Evolutionary conservation across 2,329 filamentous ascomycete species (phyloP).

Genomic region (Aspergillus sojae): DNA sequence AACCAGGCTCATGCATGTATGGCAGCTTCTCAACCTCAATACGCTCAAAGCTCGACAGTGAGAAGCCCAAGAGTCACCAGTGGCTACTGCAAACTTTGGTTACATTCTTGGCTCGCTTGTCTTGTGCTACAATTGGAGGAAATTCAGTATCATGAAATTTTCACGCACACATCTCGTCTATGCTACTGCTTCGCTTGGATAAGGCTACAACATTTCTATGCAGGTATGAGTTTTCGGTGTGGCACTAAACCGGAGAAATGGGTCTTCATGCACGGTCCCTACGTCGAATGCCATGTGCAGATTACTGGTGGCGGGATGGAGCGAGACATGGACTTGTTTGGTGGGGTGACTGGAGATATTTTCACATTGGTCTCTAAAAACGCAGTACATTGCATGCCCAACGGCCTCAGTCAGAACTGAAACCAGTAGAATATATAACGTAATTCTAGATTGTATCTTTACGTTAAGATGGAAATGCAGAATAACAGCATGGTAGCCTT

Average conservation of each 20-base stretch:
- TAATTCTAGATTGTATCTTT: accelerated
- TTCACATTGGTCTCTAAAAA: not conserved
- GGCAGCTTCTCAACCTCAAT: not conserved
- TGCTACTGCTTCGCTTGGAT: not conserved
- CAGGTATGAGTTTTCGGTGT: not conserved
- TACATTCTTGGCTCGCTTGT: not conserved
- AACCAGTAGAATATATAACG: not conserved
- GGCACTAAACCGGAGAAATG: not conserved
- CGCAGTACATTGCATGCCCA: not conserved
- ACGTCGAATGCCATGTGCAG: not conserved
- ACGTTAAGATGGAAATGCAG: not conserved
- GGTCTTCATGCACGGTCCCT: not conserved
- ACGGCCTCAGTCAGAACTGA: not conserved
- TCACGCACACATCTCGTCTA: not conserved
- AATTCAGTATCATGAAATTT: not conserved
- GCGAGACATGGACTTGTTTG: not conserved
- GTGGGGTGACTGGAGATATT: not conserved
- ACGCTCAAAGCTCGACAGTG: not conserved
- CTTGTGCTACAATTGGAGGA: not conserved
- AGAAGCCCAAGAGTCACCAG: not conserved
- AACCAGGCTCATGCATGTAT: not conserved
- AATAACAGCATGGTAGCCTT: not conserved
- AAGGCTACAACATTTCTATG: not conserved
- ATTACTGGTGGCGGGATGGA: not conserved
- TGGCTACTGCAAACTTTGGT: not conserved